These are phyloP conservation scores for Lasiosphaeria miniovina DNA, from an alignment of 495 filamentous ascomycete species.

Conservation along the genomic window DNA sequence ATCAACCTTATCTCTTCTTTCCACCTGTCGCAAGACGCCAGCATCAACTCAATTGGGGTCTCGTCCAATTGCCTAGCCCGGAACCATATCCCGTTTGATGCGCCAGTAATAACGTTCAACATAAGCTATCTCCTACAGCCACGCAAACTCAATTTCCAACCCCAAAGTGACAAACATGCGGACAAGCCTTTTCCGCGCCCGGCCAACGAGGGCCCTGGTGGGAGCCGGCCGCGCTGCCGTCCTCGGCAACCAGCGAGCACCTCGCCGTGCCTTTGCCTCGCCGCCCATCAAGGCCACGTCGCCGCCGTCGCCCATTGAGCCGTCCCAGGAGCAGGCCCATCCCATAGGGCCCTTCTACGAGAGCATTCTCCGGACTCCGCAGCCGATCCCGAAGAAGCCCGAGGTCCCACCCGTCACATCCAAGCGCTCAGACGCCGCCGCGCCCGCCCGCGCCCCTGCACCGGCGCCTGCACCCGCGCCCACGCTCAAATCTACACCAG, in stretches of 20 bases:
- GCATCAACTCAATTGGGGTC: conserved; percentile 12
- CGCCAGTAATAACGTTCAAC: background rate
- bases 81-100: conserved; percentile 4
- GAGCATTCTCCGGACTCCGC: conserved; percentile 44
- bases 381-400: conserved; percentile 31
- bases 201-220: conserved; percentile 24
- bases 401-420: conserved; percentile 27
- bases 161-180: conserved; percentile 20
- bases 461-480: conserved; percentile 27
- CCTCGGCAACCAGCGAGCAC: conserved; percentile 15
- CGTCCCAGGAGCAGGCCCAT: conserved; percentile 29
- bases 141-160: background rate
- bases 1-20: conserved; percentile 3
- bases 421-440: conserved; percentile 13
- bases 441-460: conserved; percentile 32
- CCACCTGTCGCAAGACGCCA: background rate
- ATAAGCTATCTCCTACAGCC: background rate
- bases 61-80: background rate
- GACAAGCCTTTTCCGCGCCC: conserved; percentile 23
- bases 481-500: background rate
- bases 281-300: conserved; percentile 15
- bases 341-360: conserved; percentile 43
- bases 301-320: conserved; percentile 19
- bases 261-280: conserved; percentile 26
- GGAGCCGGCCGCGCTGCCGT: conserved; percentile 2